These are phyloP conservation scores for Linum usitatissimum DNA, from an alignment of 345 rosid genomes.

Conservation along the genomic window DNA sequence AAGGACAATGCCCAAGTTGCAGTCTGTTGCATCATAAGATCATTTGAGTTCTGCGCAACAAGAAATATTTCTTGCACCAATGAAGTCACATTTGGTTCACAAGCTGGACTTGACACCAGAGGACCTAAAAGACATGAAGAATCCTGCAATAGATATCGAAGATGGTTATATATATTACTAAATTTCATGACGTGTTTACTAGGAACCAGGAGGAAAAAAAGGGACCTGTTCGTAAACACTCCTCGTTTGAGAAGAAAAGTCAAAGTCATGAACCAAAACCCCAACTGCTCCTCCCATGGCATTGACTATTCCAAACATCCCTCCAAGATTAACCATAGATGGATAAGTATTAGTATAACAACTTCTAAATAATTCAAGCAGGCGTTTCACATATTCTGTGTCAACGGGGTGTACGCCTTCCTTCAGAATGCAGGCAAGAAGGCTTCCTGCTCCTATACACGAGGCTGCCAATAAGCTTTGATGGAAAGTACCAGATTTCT, in stretches of 20 bases:
- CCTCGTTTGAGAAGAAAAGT: slow-evolving; percentile 26
- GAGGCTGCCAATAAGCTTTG: slow-evolving; percentile 74
- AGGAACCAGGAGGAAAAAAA: neutral
- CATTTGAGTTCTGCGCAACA: slow-evolving; percentile 60
- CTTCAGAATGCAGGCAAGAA: slow-evolving; percentile 52
- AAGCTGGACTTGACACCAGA: slow-evolving; percentile 46
- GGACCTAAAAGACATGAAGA: slow-evolving; percentile 41
- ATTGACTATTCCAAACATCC: slow-evolving; percentile 84
- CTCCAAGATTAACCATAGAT: slow-evolving; percentile 56
- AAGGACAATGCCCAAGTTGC: slow-evolving; percentile 85
- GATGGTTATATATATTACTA: neutral
- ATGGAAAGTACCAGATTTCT: slow-evolving; percentile 46
- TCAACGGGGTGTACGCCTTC: slow-evolving; percentile 66
- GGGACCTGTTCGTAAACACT: slow-evolving; percentile 36
- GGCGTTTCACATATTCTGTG: slow-evolving; percentile 36
- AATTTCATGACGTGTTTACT: neutral
- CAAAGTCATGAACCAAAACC: slow-evolving; percentile 36
- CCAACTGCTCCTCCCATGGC: slow-evolving; percentile 82
- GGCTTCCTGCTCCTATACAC: slow-evolving; percentile 68
- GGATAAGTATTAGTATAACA: slow-evolving; percentile 62
- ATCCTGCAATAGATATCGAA: slow-evolving; percentile 41
- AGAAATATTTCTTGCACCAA: slow-evolving; percentile 78
- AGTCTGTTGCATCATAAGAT: slow-evolving; percentile 54
- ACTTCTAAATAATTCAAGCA: slow-evolving; percentile 54
- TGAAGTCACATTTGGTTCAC: slow-evolving; percentile 42